These are phyloP conservation scores for Hymenoscyphus infarciens DNA, from an alignment of 2,329 filamentous ascomycete genomes.

Conservation along the genomic window DNA sequence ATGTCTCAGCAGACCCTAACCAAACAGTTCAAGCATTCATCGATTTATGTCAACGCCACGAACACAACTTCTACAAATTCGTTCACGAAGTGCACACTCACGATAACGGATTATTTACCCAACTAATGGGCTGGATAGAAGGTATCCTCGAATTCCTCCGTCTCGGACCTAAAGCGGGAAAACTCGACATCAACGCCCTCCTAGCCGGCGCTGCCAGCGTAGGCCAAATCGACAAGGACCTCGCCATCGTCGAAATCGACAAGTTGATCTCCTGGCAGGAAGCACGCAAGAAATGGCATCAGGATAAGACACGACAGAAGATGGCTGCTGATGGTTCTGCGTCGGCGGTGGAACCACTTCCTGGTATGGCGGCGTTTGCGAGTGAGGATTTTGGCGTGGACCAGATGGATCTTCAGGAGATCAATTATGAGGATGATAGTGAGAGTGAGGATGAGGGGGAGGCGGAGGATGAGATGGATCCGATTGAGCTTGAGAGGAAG, in stretches of 20 bases:
- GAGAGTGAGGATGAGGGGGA: slow-evolving; percentile 61
- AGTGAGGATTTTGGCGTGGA: slow-evolving; percentile 88
- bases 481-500: slow-evolving; percentile 81
- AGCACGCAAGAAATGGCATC: slow-evolving; percentile 94
- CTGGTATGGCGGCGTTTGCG: slow-evolving; percentile 61
- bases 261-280: slow-evolving; percentile 89
- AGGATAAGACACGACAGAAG: slow-evolving; percentile 96
- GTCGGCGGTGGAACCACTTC: slow-evolving; percentile 45
- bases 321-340: slow-evolving; percentile 81
- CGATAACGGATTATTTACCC: slow-evolving; percentile 93
- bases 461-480: slow-evolving; percentile 75
- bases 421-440: slow-evolving; percentile 71
- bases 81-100: slow-evolving; percentile 96
- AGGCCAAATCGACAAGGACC: slow-evolving; percentile 64
- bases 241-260: slow-evolving; percentile 77
- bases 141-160: slow-evolving; percentile 90
- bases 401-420: slow-evolving; percentile 79
- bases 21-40: slow-evolving; percentile 98
- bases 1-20: slow-evolving; percentile 92
- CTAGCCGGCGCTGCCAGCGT: slow-evolving; percentile 75
- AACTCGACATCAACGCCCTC: slow-evolving; percentile 89
- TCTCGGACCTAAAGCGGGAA: slow-evolving; percentile 79
- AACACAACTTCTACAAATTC: slow-evolving; percentile 98
- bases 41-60: slow-evolving; percentile 89
- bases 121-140: slow-evolving; percentile 96